Evolutionary conservation across 2,329 filamentous ascomycete genomes (phyloP).

Genomic region (Fusarium humuli): DNA sequence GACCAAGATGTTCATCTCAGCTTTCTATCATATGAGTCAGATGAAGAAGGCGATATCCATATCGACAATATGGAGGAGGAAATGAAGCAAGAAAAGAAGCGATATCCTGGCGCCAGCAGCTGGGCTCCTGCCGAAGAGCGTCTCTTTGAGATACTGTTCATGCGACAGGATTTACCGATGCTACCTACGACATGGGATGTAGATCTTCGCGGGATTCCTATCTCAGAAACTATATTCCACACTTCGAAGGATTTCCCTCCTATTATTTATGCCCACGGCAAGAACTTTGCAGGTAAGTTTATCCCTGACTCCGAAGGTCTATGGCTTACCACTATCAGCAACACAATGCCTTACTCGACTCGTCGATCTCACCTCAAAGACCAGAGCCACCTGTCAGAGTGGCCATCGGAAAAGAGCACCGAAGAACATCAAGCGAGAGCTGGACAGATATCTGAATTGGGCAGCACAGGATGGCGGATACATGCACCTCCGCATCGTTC

Average conservation of each 20-base stretch:
- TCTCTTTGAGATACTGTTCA: slow-evolving; percentile 57
- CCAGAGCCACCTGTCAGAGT: slow-evolving; percentile 53
- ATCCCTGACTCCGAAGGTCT: too few species aligned
- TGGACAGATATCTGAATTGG: slow-evolving; percentile 55
- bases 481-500: slow-evolving; percentile 49
- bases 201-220: slow-evolving; percentile 56
- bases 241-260: slow-evolving; percentile 49
- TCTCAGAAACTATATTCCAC: slow-evolving; percentile 53
- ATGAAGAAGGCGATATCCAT: slow-evolving; percentile 20
- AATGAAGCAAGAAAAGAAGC: slow-evolving; percentile 58
- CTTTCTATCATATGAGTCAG: slow-evolving; percentile 16
- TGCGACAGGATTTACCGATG: slow-evolving; percentile 56
- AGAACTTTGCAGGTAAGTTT: slow-evolving; percentile 53
- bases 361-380: slow-evolving; percentile 54
- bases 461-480: slow-evolving; percentile 57
- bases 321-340: slow-evolving; percentile 48
- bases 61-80: slow-evolving; percentile 45
- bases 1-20: slow-evolving; percentile 13
- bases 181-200: slow-evolving; percentile 56
- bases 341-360: slow-evolving; percentile 54
- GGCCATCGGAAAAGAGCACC: slow-evolving; percentile 50
- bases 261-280: slow-evolving; percentile 54
- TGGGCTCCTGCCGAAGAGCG: slow-evolving; percentile 65
- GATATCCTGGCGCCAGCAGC: slow-evolving; percentile 57
- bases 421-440: slow-evolving; percentile 49